Conservation (phyloP, 2,329 filamentous ascomycete species). For the Aspergillus pseudonomiae region DNA sequence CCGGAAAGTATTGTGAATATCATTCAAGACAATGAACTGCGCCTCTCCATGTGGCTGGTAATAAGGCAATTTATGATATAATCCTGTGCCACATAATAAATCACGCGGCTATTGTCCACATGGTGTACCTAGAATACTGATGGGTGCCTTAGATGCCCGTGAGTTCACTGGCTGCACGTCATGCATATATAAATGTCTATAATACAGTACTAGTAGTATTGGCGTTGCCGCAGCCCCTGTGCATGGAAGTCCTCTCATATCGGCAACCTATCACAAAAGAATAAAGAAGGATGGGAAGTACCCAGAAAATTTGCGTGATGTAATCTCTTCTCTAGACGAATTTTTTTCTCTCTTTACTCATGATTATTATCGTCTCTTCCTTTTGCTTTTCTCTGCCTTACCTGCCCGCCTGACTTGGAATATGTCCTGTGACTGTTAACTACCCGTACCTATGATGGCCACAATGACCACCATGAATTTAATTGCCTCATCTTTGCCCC, state of each 20-base stretch:
- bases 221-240: neutral
- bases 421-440: conserved; percentile 27
- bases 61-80: neutral
- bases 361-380: neutral
- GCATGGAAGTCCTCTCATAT: neutral
- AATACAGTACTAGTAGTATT: neutral
- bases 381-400: neutral
- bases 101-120: conserved; percentile 2
- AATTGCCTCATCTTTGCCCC: neutral
- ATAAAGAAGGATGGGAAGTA: neutral
- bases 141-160: neutral
- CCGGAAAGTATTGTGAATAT: neutral
- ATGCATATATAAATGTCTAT: neutral
- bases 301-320: neutral
- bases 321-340: conserved; percentile 15
- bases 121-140: neutral
- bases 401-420: conserved; percentile 27
- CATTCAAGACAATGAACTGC: neutral
- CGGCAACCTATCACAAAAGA: neutral
- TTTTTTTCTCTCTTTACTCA: conserved; percentile 7
- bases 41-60: neutral
- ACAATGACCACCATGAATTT: neutral
- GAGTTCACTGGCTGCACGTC: neutral
- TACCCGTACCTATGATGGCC: conserved; percentile 12
- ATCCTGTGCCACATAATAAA: conserved; percentile 1